These are phyloP conservation scores for Bonia amplexicaulis DNA, from an alignment of 176 grass and related monocot species.

Conservation along the genomic window DNA sequence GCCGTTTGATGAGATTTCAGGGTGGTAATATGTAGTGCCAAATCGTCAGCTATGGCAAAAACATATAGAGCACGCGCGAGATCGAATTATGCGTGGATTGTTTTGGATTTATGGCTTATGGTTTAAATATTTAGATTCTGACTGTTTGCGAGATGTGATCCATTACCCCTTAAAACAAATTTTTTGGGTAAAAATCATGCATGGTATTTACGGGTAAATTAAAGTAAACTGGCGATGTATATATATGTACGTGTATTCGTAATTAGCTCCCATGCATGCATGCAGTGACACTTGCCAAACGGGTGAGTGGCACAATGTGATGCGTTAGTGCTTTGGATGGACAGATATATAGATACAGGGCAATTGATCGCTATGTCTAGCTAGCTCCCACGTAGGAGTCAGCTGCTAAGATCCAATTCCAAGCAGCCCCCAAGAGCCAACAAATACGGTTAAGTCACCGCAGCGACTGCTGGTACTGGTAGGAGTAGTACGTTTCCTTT, in stretches of 20 bases:
- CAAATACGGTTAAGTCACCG: neutral
- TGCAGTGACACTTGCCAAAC: constrained; percentile 4
- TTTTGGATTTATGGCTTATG: too few species aligned
- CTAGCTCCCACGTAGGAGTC: neutral
- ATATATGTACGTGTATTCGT: neutral
- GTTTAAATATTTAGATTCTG: too few species aligned
- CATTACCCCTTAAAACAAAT: too few species aligned
- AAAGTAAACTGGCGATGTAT: neutral
- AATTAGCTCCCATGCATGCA: neutral
- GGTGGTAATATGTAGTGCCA: too few species aligned
- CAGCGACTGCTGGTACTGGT: neutral
- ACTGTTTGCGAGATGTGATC: too few species aligned
- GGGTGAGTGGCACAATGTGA: neutral
- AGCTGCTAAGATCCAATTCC: constrained; percentile 14
- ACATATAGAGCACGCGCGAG: too few species aligned
- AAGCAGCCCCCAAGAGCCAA: neutral
- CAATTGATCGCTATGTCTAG: neutral
- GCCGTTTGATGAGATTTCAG: too few species aligned
- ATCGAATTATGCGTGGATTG: too few species aligned
- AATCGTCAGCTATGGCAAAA: too few species aligned
- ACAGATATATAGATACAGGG: neutral
- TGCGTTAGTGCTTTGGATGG: neutral
- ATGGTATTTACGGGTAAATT: neutral
- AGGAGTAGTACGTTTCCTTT: neutral
- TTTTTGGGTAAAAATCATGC: neutral